A percentile compares a stretch with the other conserved stretches of the same genome.
Evolutionary conservation across 371 early-diverging fungal species (phyloP).

Genomic region (Actinomucor elegans): DNA sequence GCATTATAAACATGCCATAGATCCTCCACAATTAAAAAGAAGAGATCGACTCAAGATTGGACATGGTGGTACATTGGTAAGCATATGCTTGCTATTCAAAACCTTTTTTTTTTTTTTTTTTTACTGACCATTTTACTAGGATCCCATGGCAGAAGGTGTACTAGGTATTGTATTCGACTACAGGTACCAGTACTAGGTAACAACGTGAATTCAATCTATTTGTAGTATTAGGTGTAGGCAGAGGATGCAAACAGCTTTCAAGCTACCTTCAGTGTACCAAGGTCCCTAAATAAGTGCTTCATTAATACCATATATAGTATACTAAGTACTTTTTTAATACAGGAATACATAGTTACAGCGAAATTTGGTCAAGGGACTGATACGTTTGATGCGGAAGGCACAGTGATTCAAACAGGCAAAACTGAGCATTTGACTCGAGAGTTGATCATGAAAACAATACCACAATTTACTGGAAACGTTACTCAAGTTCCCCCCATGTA

Average conservation of each 20-base stretch:
- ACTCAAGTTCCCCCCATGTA: slow-evolving; percentile 54
- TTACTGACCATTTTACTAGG: too few relatives aligned
- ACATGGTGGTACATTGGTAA: slow-evolving; percentile 57
- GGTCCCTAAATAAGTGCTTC: too few relatives aligned
- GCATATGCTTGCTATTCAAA: slow-evolving; percentile 25
- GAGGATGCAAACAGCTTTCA: slow-evolving; percentile 45
- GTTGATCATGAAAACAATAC: slow-evolving; percentile 22
- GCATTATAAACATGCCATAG: too few relatives aligned
- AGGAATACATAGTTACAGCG: slow-evolving; percentile 47
- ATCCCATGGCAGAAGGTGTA: slow-evolving; percentile 56
- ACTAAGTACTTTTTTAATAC: not conserved
- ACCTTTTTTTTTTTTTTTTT: too few relatives aligned
- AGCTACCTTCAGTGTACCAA: slow-evolving; percentile 35
- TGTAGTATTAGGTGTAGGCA: slow-evolving; percentile 47
- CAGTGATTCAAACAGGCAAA: slow-evolving; percentile 22
- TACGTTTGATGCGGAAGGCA: slow-evolving; percentile 48
- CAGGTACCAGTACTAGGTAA: too few relatives aligned
- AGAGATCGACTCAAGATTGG: slow-evolving; percentile 44
- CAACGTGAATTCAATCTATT: not conserved
- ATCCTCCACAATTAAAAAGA: not conserved
- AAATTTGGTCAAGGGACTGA: slow-evolving; percentile 48
- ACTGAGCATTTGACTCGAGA: slow-evolving; percentile 29
- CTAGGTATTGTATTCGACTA: slow-evolving; percentile 24
- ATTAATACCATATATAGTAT: too few relatives aligned
- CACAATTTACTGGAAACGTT: slow-evolving; percentile 38